These are phyloP conservation scores for Fonsecaea monophora DNA, from an alignment of 2,329 filamentous ascomycete species.

Conservation along the genomic window DNA sequence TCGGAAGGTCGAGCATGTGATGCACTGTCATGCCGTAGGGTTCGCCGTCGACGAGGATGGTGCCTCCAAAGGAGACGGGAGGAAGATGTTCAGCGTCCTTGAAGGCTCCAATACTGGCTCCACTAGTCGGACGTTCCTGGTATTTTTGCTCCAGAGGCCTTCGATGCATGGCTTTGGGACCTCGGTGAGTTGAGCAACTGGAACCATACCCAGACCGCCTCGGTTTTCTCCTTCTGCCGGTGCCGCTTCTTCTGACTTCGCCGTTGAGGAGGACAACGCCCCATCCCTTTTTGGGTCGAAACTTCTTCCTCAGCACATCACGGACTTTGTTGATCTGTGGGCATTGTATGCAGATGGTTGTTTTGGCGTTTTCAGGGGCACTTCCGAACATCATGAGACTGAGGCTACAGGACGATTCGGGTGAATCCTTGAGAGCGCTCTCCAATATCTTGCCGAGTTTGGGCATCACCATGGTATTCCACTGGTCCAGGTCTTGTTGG, in stretches of 20 bases:
- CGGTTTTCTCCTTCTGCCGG: slow-evolving; percentile 34
- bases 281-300: slow-evolving; percentile 62
- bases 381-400: slow-evolving; percentile 67
- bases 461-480: slow-evolving; percentile 65
- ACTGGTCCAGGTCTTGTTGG: slow-evolving; percentile 61
- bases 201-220: slow-evolving; percentile 34
- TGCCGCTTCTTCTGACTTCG: slow-evolving; percentile 62
- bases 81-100: slow-evolving; percentile 83
- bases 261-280: slow-evolving; percentile 68
- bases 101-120: slow-evolving; percentile 92
- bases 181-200: slow-evolving; percentile 18
- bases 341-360: slow-evolving; percentile 69
- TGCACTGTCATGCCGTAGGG: slow-evolving; percentile 95
- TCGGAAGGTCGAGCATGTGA: slow-evolving; percentile 81
- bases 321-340: slow-evolving; percentile 60
- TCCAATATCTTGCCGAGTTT: slow-evolving; percentile 65
- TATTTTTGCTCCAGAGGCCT: slow-evolving; percentile 69
- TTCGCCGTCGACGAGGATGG: slow-evolving; percentile 82
- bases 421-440: slow-evolving; percentile 63
- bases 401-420: slow-evolving; percentile 65
- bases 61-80: slow-evolving; percentile 87
- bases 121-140: slow-evolving; percentile 79
- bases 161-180: slow-evolving; percentile 22
- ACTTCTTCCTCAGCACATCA: slow-evolving; percentile 63
- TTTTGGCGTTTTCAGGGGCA: slow-evolving; percentile 61